Evolutionary conservation across 2,329 filamentous ascomycete genomes (phyloP).

Genomic region (Colletotrichum sp.): DNA sequence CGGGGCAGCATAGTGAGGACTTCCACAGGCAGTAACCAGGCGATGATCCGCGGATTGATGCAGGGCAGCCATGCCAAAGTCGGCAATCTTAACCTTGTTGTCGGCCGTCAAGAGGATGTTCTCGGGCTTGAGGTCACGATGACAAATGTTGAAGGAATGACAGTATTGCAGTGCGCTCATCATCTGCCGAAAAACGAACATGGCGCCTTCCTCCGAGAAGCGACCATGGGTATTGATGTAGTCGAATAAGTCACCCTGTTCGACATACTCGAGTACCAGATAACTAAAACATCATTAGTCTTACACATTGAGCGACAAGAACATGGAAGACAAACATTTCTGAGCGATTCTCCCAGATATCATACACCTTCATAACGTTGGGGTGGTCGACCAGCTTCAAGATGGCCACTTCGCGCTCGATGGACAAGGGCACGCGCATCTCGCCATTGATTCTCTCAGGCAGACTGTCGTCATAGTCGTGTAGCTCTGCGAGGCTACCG

Average conservation of each 20-base stretch:
- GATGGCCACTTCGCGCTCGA: constrained; percentile 94
- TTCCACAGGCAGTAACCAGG: constrained; percentile 90
- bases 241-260: constrained; percentile 80
- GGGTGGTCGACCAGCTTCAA: constrained; percentile 96
- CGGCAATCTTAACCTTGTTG: constrained; percentile 87
- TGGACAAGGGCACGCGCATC: constrained; percentile 80
- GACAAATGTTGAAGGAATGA: constrained; percentile 93
- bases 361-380: constrained; percentile 91
- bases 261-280: constrained; percentile 90
- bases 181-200: constrained; percentile 91
- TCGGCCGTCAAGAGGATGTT: constrained; percentile 86
- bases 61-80: constrained; percentile 97
- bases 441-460: constrained; percentile 63
- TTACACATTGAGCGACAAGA: neutral
- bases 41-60: constrained; percentile 79
- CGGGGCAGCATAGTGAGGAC: constrained; percentile 94
- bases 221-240: constrained; percentile 78
- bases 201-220: constrained; percentile 79
- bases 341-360: constrained; percentile 96
- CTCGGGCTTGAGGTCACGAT: constrained; percentile 95
- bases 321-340: constrained; percentile 75
- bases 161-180: constrained; percentile 92
- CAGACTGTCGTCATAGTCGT: constrained; percentile 69
- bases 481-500: constrained; percentile 83
- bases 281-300: constrained; percentile 63